These are phyloP conservation scores for Didymella exigua DNA, from an alignment of 2,329 filamentous ascomycete genomes.

Conservation along the genomic window DNA sequence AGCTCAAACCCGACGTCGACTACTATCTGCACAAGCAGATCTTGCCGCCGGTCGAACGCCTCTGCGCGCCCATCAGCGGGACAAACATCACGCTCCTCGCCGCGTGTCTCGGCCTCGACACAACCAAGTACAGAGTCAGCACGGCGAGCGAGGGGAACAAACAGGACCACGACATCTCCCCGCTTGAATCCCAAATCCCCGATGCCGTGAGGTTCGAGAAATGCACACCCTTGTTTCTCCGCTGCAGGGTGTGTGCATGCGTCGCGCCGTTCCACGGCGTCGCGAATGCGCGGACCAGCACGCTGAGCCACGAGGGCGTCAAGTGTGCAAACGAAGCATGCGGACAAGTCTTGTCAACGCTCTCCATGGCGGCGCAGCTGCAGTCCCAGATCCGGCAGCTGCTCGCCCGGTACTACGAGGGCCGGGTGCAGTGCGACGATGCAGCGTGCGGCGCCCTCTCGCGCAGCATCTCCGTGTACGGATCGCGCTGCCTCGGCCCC, in stretches of 20 bases:
- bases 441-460: conserved; percentile 84
- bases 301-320: conserved; percentile 75
- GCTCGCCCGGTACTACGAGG: conserved; percentile 87
- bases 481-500: conserved; percentile 85
- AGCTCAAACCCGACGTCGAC: conserved; percentile 86
- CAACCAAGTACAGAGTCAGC: conserved; percentile 80
- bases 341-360: conserved; percentile 65
- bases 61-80: conserved; percentile 92
- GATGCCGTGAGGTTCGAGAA: conserved; percentile 88
- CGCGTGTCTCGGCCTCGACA: conserved; percentile 91
- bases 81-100: conserved; percentile 90
- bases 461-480: conserved; percentile 91
- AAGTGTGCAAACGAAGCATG: conserved; percentile 71
- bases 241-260: conserved; percentile 80
- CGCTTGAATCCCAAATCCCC: conserved; percentile 91
- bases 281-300: conserved; percentile 31
- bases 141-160: conserved; percentile 58
- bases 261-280: conserved; percentile 79
- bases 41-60: conserved; percentile 93
- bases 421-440: conserved; percentile 90
- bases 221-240: conserved; percentile 75
- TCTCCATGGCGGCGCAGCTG: conserved; percentile 83
- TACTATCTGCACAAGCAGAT: conserved; percentile 99
- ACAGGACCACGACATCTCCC: conserved; percentile 67
- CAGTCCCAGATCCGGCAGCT: conserved; percentile 81